Base-by-base conservation (phyloP, 495 filamentous ascomycete species). In the Durotheca rogersii region DNA sequence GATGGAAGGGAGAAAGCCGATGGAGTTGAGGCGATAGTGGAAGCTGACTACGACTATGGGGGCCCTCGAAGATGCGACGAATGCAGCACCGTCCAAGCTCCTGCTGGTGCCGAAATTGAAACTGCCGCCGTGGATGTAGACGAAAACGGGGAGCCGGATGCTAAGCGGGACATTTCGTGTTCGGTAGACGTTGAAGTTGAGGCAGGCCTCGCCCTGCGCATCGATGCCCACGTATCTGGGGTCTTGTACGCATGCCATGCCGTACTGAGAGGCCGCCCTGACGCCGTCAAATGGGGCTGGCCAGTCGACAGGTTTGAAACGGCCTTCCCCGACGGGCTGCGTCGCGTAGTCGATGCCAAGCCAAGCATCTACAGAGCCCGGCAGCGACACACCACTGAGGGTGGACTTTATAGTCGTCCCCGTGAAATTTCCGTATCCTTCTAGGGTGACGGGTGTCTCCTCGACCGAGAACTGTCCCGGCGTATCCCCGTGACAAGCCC, bases 21-120 rank as follows among this genome's bases (percentile, higher is more conserved):
- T 73, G 0, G 83, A 70, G 19, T 80, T 81, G 12, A 87, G 67
- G 3, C 85, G 77, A 52, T 89, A 89, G 56, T 82, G 82, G 43
- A 85, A 82, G 62, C 78, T 80, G 14, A 87, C 71, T 9, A 80
- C 63, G 14, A 88, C 71, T 37, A 83, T 70, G 47, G 39, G 77
- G 42, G 55, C 77, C 60, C 54, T 70, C 59, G 50, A 74, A 69
- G 64, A 84, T 18, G 78, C 74, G 5, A 81, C 71, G 3, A 81
- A 74, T 29, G 70, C 72, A 0, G 72, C 74, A 49, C 77, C 71
- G 45, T 73, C 68, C 16, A 73, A 51, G 41, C 68, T 70, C 12
- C 47, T 39, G 7, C 70, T 72, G 23, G 39, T 43, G 1, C 76
- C 76, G 30, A 47, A 62, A 41, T 79, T 81, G 67, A 81, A 81